Evolutionary conservation across 805 yeast genomes (phyloP).

Genomic region (Candida broadrunensis): DNA sequence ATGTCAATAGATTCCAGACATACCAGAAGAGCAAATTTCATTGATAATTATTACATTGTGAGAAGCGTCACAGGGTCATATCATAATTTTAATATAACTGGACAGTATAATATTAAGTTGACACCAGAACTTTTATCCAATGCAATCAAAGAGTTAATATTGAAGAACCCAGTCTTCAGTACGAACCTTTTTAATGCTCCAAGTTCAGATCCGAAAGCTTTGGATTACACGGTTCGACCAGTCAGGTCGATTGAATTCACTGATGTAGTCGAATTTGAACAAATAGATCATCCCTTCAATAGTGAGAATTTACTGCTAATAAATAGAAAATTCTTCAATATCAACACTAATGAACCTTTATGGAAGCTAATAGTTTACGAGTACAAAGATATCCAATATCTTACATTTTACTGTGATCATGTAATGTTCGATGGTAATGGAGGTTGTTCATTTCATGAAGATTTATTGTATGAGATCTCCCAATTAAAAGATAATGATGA

Average conservation of each 20-base stretch:
- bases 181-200: conserved; percentile 15
- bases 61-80: conserved; percentile 8
- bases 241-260: conserved; percentile 15
- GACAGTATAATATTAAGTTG: conserved; percentile 12
- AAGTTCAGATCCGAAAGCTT: conserved; percentile 1
- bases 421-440: conserved; percentile 31
- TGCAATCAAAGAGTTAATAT: conserved; percentile 13
- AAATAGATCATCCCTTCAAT: conserved; percentile 9
- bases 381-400: conserved; percentile 9
- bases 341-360: conserved; percentile 12
- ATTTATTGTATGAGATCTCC: conserved; percentile 13
- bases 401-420: conserved; percentile 25
- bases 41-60: neutral
- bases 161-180: conserved; percentile 14
- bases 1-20: neutral
- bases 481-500: conserved; percentile 4
- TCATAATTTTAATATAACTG: conserved; percentile 23
- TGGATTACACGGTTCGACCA: conserved; percentile 13
- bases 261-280: conserved; percentile 14
- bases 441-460: conserved; percentile 24
- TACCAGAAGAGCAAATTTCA: neutral
- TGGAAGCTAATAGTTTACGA: conserved; percentile 20
- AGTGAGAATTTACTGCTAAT: conserved; percentile 9
- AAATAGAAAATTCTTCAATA: conserved; percentile 7
- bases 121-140: conserved; percentile 13